These are phyloP conservation scores for Penicillium soppii DNA, from an alignment of 495 filamentous ascomycete genomes.

Conservation along the genomic window DNA sequence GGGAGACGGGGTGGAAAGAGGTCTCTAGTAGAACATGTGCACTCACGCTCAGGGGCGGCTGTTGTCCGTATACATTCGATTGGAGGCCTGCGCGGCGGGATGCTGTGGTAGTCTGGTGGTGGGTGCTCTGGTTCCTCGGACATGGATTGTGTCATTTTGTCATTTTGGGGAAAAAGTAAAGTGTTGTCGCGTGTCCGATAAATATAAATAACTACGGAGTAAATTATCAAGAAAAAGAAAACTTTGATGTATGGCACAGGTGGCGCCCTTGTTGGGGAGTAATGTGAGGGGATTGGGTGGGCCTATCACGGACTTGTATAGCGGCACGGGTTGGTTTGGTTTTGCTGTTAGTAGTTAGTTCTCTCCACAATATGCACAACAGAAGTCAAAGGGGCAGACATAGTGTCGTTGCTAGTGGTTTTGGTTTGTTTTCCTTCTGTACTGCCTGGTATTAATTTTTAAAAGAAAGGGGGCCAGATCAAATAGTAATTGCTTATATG, in stretches of 20 bases:
- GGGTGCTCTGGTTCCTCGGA: neutral
- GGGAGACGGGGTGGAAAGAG: neutral
- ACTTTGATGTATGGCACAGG: neutral
- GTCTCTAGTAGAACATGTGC: too few species aligned
- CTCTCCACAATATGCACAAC: neutral
- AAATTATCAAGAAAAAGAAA: neutral
- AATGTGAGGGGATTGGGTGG: neutral
- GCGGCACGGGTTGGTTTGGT: neutral
- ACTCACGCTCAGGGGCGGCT: neutral
- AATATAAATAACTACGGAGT: too few species aligned
- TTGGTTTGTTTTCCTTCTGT: too few species aligned
- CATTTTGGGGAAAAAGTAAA: neutral
- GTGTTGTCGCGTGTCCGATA: neutral
- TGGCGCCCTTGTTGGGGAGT: neutral
- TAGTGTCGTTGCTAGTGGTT: too few species aligned
- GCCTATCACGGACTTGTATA: conserved; percentile 1
- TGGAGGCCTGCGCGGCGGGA: neutral
- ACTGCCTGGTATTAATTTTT: too few species aligned
- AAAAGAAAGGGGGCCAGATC: too few species aligned
- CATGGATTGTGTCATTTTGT: neutral
- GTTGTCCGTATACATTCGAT: conserved; percentile 1
- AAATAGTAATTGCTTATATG: conserved; percentile 34
- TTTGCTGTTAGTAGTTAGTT: neutral
- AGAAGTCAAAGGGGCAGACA: neutral
- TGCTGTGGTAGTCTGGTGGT: neutral